Conservation (phyloP, 192 early-diverging fungal genomes). For the Spinellus fusiger region DNA sequence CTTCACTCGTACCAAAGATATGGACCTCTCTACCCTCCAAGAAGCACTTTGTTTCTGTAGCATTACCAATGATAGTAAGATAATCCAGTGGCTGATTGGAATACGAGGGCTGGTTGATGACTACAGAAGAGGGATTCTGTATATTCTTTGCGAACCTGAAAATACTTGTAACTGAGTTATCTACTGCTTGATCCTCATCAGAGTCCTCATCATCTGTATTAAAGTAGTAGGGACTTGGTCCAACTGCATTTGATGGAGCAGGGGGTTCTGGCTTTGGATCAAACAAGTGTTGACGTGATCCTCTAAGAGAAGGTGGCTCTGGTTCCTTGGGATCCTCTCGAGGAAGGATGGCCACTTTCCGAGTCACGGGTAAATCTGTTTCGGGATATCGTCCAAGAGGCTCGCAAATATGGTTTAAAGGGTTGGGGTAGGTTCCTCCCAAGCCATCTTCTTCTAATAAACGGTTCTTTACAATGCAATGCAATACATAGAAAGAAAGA, state of each 20-base stretch:
- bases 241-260: no score
- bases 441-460: neutral
- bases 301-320: neutral
- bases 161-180: neutral
- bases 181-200: neutral
- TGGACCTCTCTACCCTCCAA: slow-evolving; percentile 1
- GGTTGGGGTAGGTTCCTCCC: neutral
- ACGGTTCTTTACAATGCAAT: neutral
- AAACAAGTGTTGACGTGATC: no score
- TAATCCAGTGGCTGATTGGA: slow-evolving; percentile 4
- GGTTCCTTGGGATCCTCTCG: neutral
- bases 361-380: neutral
- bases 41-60: slow-evolving; percentile 16
- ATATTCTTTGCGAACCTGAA: slow-evolving; percentile 24
- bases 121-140: slow-evolving; percentile 2
- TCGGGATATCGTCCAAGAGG: neutral
- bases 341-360: neutral
- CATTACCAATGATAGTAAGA: slow-evolving; percentile 12
- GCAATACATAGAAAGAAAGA: no score
- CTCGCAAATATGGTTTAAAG: neutral
- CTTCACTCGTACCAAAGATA: slow-evolving; percentile 7
- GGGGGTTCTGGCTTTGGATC: no score
- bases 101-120: neutral
- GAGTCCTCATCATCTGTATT: slow-evolving; percentile 5
- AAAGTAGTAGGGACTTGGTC: no score